Percentiles rank a stretch among this genome's conserved stretches.
phyloP scores from a whole-genome alignment of 2,329 filamentous ascomycete genomes.

The Helminthosporium solani region DNA sequence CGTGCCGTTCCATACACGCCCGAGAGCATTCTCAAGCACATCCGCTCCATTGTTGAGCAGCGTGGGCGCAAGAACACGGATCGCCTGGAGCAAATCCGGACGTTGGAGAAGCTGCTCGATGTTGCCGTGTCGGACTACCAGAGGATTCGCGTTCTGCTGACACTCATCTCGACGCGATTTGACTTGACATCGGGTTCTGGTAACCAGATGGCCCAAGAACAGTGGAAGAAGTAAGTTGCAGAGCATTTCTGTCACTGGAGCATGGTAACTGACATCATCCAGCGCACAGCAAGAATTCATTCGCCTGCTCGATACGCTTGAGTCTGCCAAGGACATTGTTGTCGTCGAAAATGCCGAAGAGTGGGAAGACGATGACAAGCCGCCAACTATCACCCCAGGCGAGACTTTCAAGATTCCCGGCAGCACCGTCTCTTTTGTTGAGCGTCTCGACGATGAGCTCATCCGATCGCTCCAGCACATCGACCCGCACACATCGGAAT shows the following conservation, averaged over 20 bases:
- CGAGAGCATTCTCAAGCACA: conserved; percentile 97
- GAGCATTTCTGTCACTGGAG: not conserved
- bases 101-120: conserved; percentile 94
- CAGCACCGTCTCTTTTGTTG: conserved; percentile 89
- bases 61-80: conserved; percentile 99
- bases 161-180: conserved; percentile 89
- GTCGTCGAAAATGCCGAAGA: conserved; percentile 92
- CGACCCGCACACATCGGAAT: conserved; percentile 97
- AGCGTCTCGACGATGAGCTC: conserved; percentile 95
- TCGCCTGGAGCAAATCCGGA: conserved; percentile 87
- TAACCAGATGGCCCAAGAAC: conserved; percentile 87
- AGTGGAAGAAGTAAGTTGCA: conserved; percentile 75
- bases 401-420: conserved; percentile 90
- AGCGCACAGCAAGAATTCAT: conserved; percentile 81
- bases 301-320: conserved; percentile 74
- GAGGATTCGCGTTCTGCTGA: conserved; percentile 86
- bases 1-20: conserved; percentile 89
- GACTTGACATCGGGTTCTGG: conserved; percentile 79
- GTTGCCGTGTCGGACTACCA: conserved; percentile 92
- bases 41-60: conserved; percentile 89
- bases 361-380: conserved; percentile 98
- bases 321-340: conserved; percentile 75
- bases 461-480: conserved; percentile 96
- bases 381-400: conserved; percentile 68
- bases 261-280: not conserved